Base-by-base conservation (phyloP, 2,329 filamentous ascomycete species). In the Cladobotryum mycophilum region DNA sequence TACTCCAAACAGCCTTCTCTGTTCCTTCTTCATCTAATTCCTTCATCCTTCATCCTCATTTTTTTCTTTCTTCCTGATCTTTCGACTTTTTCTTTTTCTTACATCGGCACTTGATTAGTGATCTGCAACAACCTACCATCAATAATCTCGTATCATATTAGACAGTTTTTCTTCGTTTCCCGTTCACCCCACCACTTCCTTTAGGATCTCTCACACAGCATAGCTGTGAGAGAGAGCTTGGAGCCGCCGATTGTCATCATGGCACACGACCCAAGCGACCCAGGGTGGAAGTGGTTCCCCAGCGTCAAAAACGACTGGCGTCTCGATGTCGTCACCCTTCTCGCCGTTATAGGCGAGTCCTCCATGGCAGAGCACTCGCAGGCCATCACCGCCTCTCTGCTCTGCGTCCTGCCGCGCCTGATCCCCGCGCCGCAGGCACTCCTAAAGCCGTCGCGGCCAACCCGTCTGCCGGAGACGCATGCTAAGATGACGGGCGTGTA, bases 381-480 rank as follows among this genome's bases (percentile, higher is more conserved):
- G 61, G 71, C 76, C 46, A 74, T 82, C 54, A 82, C 79, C 2
- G 74, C 80, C n/a, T 80, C 78, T 9, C 70, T 73, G 54, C 70
- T 80, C 34, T 81, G 78, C 56, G 71, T 80, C 37, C 68, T 84
- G 3, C 81, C 81, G 25, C 76, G 81, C 45, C 73, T 84, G 47
- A 74, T 84, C 25, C 81, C 81, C 8, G 81, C 81, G 1, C 81
- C 81, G 1, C 81, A 84, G 64, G 78, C 78, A 43, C 70, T 85
- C n/a, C 67, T 84, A 43, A 79, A 79, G 52, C 73, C 79, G 9
- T 67, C 70, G 18, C 74, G 81, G 3, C 79, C 79, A 7, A 69
- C 68, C 25, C 73, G 80, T 41, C 74, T 84, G 60, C 80, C 81
- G 41, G 73, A 78, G 54, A 72, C 74, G 14, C 68, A 71, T 14